phyloP scores from a whole-genome alignment of 768 basidiomycete species.

The Leccinum barrowsii region DNA sequence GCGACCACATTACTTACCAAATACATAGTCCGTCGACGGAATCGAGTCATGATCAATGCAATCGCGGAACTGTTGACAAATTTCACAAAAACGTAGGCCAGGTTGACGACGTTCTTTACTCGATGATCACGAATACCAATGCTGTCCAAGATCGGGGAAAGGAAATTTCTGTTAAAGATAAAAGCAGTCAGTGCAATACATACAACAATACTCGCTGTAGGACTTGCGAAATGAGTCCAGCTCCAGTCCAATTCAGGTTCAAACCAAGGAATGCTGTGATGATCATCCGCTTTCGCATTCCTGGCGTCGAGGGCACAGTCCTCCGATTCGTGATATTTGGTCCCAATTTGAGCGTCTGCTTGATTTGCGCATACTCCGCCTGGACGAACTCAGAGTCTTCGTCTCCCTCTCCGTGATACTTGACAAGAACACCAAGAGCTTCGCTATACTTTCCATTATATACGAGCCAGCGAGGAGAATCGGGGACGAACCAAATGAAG shows the following conservation, averaged over 20 bases:
- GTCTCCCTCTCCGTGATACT: neutral
- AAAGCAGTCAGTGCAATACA: neutral
- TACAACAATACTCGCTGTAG: no score
- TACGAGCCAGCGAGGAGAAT: neutral
- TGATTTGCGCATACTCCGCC: neutral
- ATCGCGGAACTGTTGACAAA: neutral
- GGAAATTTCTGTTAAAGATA: neutral
- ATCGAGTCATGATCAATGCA: neutral
- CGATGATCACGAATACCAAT: neutral
- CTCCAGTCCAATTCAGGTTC: neutral
- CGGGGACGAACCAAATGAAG: neutral
- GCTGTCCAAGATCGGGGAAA: neutral
- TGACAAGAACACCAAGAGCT: neutral
- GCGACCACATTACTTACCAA: neutral
- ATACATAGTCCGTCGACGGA: neutral
- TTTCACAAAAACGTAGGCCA: neutral
- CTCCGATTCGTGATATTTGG: neutral
- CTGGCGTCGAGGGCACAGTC: neutral
- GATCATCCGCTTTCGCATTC: neutral
- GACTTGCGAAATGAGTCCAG: neutral
- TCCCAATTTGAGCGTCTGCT: neutral
- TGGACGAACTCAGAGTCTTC: neutral
- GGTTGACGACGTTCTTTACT: neutral
- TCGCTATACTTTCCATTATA: neutral
- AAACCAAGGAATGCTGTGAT: neutral